Base-by-base conservation (phyloP, 495 filamentous ascomycete genomes). In the Penicillium salamii region DNA sequence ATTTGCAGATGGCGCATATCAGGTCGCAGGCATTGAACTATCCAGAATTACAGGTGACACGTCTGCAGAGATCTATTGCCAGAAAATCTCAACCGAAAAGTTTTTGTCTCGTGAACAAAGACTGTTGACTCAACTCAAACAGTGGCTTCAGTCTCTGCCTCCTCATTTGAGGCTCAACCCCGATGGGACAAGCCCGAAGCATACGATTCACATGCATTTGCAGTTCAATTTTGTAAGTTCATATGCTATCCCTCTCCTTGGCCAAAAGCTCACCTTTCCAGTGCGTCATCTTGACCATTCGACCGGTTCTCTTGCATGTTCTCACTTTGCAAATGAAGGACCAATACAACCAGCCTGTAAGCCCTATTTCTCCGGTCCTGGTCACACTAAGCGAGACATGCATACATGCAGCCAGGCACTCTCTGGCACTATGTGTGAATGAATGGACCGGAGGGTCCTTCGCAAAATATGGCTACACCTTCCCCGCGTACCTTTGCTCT, bases 381-480 rank as follows among this genome's bases (percentile, higher is more conserved):
- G 46, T 58, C 24, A 65, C 67, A 0, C 50, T 74, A 9, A 59
- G 59, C 36, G 67, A 71, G 43, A 67, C 70, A 17, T 74, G 70
- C 45, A 68, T 71, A 32, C 63, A 70, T 23, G 58, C 68, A 18
- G 67, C 70, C 9, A 55, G 66, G 13, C 66, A 72, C 46, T 68
- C 69, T 0, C 49, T 67, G 28, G 57, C 63, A n/a, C 35, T 71
- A 28, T 67, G 69, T 47, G 51, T 68, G 9, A 63, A 62, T 3
- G 61, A 67, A 39, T 74, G 67, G 67, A 66, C 68, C 46, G 59
- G 61, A 39, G 70, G 69, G 45, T 60, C 69, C 12, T 53, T 72
- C 2, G 55, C 62, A 7, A 53, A 62, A 12, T 69, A 66, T 28
- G 67, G 66, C 28, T 74, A 68, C 52, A 63, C 67, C 39, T 65